Evolutionary conservation across 352 stramenopile species (phyloP), one percentile per base, ranked within the genome.

Genomic region (Phytopythium mirpurense): DNA sequence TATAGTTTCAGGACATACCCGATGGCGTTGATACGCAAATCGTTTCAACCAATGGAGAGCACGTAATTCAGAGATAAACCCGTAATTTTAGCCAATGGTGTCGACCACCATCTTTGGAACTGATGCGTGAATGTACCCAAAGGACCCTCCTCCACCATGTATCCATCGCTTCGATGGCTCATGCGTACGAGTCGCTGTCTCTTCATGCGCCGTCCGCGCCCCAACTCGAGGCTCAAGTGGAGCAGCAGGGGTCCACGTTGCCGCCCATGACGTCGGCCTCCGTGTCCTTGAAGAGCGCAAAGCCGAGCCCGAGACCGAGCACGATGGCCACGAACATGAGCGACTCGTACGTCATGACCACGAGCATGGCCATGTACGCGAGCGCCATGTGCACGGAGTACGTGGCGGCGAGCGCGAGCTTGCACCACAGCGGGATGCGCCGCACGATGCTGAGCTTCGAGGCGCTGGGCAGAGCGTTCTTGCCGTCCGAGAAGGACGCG

Each of bases 301-400:
- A 93, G 5, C 79, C 79, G 24, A 63, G 63, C 18, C 78, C 79
- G 66, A 93, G 87, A 34, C 82, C 82, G 24, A 76, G 34, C 32
- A 93, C 81, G 0, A 90, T 59, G 12, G 79, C 79, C 15, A 89
- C 54, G 55, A 93, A 93, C 16, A 93, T 63, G 31, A 72, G 73
- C 21, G 78, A 79, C 58, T 93, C 82, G 57, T 92, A 92, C 9
- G 68, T 86, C 82, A 92, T 92, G 19, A 90, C 74, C 16, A 92
- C 74, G 10, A 92, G 74, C 82, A 92, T 92, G 5, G 72, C 77
- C 50, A 92, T 73, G 65, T 92, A 92, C 55, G 79, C 82, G 51
- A 92, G 69, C 27, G 78, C 86, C 79, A 92, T 88, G 59, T 90
- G 78, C 27, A 78, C 59, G 78, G 89, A 89, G 68, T 92, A 92